phyloP scores from a whole-genome alignment of 148 eudicot genomes.

The Arbutus unedo region DNA sequence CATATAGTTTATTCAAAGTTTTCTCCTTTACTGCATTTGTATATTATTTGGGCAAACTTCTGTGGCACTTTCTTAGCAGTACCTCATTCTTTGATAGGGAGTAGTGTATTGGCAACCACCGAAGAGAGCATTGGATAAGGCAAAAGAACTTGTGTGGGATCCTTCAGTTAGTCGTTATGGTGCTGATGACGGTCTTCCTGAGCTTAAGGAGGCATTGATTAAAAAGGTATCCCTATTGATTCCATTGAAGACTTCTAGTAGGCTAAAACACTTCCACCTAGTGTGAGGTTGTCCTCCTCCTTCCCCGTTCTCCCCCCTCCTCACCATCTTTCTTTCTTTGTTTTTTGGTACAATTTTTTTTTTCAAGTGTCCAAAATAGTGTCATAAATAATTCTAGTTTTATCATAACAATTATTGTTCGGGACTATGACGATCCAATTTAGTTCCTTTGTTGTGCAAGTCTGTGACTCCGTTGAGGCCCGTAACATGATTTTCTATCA shows the following conservation, averaged over 20 bases:
- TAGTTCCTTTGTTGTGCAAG: background rate
- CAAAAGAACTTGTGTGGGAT: constrained; percentile 71
- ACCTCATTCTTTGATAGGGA: constrained; percentile 46
- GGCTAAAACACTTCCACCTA: background rate
- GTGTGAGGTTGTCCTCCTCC: too few species aligned
- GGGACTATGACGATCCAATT: background rate
- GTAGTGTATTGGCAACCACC: constrained; percentile 99
- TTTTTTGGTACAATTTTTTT: background rate
- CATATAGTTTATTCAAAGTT: background rate
- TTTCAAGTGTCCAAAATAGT: background rate
- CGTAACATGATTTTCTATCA: background rate
- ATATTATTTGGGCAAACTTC: constrained; percentile 4
- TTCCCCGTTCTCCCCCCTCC: too few species aligned
- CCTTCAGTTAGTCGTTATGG: constrained; percentile 91
- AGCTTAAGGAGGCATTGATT: constrained; percentile 74
- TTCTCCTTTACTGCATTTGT: background rate
- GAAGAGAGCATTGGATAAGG: constrained; percentile 62
- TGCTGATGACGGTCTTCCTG: constrained; percentile 94
- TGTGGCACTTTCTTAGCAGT: constrained; percentile 7
- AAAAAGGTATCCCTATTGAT: constrained; percentile 49
- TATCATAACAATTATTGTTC: background rate
- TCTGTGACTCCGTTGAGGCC: background rate
- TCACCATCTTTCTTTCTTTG: background rate
- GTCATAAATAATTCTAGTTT: background rate
- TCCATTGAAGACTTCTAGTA: background rate